Evolutionary conservation across 768 basidiomycete genomes (phyloP), one percentile per base, ranked within the genome.

Genomic region (Tephrocybe rancida): DNA sequence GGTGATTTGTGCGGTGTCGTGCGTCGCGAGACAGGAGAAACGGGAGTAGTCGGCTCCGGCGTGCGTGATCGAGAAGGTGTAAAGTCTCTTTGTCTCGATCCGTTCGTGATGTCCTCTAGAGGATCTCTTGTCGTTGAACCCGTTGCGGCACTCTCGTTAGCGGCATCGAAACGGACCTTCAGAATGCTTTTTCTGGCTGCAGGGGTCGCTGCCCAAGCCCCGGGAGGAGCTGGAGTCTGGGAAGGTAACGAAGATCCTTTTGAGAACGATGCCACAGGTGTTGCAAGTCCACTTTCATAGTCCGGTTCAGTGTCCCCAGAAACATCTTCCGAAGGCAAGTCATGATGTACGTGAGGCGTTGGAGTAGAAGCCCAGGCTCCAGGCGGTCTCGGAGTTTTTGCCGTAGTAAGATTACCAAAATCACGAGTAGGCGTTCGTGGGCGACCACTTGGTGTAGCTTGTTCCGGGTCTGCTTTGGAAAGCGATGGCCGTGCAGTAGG

Each of bases 131-230:
- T 51, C 13, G 46, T 51, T 9, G 49, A 54, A n/a, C 50, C 60
- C 9, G 25, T 50, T 22, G 46, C 29, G 18, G 46, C 50, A 37
- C 13, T 35, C 18, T 25, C 25, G 34, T 38, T 18, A 11, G 50
- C 56, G 60, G 77, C 73, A 57, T 90, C 83, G 60, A 92, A 92
- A 37, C 90, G 84, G 49, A 92, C 90, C 65, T 87, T 88, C 56
- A 85, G 66, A 22, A 84, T 71, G 55, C 82, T 84, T 65, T 83
- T 88, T 60, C 78, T 73, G 18, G 69, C 48, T 3, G 74, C 76
- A 2, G 88, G 86, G 13, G 88, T 88, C 2, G 71, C 67, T 42
- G 78, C 56, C 85, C 87, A 90, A 35, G 77, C 86, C 34, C 88
- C 88, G 18, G 88, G 87, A 2, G 79, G 81, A n/a, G 76, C 82